Conservation (phyloP, 1,284 basidiomycete species). For the Pascua sp. region DNA sequence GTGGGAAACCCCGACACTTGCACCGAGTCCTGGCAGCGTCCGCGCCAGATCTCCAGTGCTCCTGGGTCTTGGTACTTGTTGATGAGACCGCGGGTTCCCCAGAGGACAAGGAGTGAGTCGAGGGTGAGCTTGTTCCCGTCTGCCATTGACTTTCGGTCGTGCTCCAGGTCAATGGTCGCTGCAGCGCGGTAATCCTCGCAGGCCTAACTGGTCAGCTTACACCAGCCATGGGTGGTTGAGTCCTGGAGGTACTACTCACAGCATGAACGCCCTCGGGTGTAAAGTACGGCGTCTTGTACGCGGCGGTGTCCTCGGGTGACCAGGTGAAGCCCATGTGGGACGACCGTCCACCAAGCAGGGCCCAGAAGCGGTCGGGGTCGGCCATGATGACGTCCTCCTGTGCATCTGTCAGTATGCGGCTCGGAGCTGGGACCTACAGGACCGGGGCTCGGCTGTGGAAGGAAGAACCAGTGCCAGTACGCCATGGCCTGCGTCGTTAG, state of each 20-base stretch:
- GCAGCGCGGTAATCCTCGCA: slow-evolving; percentile 51
- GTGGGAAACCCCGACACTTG: slow-evolving; percentile 29
- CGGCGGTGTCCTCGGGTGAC: no score
- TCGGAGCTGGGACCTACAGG: slow-evolving; percentile 26
- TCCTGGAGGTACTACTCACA: slow-evolving; percentile 16
- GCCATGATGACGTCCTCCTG: slow-evolving; percentile 32
- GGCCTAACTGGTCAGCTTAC: slow-evolving; percentile 22
- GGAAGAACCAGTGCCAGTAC: slow-evolving; percentile 51
- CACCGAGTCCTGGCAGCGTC: slow-evolving; percentile 22
- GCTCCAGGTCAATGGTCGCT: slow-evolving; percentile 42
- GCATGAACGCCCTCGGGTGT: no score
- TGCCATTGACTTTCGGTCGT: slow-evolving; percentile 35
- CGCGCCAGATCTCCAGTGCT: slow-evolving; percentile 35
- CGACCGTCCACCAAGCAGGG: no score
- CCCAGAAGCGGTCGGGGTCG: no score
- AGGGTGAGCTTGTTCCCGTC: slow-evolving; percentile 33
- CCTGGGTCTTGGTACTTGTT: slow-evolving; percentile 26
- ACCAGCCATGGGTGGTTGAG: slow-evolving; percentile 20
- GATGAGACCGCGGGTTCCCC: slow-evolving; percentile 46
- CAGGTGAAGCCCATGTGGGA: no score
- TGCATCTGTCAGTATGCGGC: not conserved
- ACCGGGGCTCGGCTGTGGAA: slow-evolving; percentile 39
- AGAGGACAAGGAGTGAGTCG: slow-evolving; percentile 32
- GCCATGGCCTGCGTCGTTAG: not conserved
- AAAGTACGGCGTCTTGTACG: no score